Conservation (phyloP, 345 rosid genomes). For the Fremontodendron californicum region DNA sequence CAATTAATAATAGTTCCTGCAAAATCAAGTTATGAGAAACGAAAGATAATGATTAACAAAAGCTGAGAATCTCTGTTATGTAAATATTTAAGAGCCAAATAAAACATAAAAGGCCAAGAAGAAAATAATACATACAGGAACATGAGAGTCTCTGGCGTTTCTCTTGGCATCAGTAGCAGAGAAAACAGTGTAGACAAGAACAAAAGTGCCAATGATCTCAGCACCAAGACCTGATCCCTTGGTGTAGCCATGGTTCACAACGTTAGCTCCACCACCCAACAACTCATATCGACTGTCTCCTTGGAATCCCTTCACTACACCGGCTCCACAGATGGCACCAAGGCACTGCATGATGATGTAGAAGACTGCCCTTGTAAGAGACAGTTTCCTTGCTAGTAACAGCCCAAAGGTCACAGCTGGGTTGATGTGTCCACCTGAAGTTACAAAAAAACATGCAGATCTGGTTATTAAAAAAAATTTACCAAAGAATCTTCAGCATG, state of each 20-base stretch:
- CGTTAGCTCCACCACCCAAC: conserved; percentile 58
- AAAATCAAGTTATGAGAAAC: not conserved
- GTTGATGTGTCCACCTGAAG: conserved; percentile 67
- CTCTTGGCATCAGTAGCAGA: conserved; percentile 80
- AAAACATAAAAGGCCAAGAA: not conserved
- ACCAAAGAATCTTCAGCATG: not conserved
- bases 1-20: not conserved
- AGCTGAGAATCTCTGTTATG: not conserved
- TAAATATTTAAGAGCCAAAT: not conserved
- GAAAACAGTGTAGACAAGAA: conserved; percentile 68
- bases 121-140: conserved; percentile 43
- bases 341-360: conserved; percentile 68
- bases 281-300: conserved; percentile 19
- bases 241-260: conserved; percentile 54
- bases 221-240: conserved; percentile 74
- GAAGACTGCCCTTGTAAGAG: conserved; percentile 58
- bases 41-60: not conserved
- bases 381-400: conserved; percentile 63
- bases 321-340: conserved; percentile 73
- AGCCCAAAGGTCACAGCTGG: conserved; percentile 70
- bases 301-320: conserved; percentile 62
- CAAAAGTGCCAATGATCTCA: conserved; percentile 65
- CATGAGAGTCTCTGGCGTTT: conserved; percentile 78
- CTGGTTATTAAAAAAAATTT: not conserved
- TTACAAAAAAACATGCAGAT: conserved; percentile 9